Percentiles rank a stretch among this genome's conserved stretches.
These are phyloP conservation scores for Alternaria conjuncta DNA, from an alignment of 2,329 filamentous ascomycete genomes.

Conservation along the genomic window DNA sequence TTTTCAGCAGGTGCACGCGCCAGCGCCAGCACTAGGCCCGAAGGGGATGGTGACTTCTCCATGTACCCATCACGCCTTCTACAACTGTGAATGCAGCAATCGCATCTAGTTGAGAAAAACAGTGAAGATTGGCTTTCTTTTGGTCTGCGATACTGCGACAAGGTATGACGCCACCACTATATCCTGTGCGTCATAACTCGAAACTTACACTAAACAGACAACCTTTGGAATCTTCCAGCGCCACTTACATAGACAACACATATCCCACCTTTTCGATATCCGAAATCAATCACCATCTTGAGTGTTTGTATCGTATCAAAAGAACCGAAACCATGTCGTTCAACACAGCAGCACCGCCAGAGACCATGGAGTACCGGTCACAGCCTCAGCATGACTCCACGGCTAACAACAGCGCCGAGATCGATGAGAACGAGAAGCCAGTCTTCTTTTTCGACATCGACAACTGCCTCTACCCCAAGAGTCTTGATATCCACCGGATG, in stretches of 20 bases:
- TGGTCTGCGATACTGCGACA: background rate
- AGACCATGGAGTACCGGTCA: slow-evolving; percentile 10
- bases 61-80: slow-evolving; percentile 16
- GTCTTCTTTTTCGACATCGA: slow-evolving; percentile 91
- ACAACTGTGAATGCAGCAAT: slow-evolving; percentile 10
- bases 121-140: background rate
- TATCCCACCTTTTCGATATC: background rate
- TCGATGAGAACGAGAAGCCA: slow-evolving; percentile 50
- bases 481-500: slow-evolving; percentile 81
- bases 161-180: background rate
- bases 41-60: slow-evolving; percentile 6
- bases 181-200: background rate
- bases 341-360: slow-evolving; percentile 11
- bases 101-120: background rate
- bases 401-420: slow-evolving; percentile 22
- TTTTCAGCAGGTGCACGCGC: slow-evolving; percentile 14
- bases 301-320: background rate
- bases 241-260: background rate
- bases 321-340: background rate
- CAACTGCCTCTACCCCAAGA: slow-evolving; percentile 94
- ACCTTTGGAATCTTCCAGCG: slow-evolving; percentile 1
- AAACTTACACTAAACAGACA: background rate
- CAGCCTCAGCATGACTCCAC: slow-evolving; percentile 8
- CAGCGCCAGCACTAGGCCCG: slow-evolving; percentile 24
- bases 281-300: background rate